Conservation (phyloP, 176 grass and related monocot species). For the Eremochloa ophiuroides region DNA sequence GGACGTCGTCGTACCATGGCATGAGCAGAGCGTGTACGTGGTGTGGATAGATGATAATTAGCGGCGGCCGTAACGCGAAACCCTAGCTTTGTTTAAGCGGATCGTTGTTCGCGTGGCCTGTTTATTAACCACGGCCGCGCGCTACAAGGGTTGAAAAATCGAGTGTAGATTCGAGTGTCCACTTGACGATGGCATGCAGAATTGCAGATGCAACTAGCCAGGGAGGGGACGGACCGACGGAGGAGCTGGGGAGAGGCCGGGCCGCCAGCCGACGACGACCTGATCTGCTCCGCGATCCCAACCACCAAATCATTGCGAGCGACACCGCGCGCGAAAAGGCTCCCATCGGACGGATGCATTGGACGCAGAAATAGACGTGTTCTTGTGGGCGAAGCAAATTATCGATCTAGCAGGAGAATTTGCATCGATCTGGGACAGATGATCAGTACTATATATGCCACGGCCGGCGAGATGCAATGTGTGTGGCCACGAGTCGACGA, state of each 20-base stretch:
- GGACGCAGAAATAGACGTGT: no score
- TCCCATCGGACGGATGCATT: no score
- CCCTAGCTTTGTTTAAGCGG: slow-evolving; percentile 16
- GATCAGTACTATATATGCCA: no score
- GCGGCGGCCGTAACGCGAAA: background rate
- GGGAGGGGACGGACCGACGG: no score
- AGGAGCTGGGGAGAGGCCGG: no score
- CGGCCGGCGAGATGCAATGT: no score
- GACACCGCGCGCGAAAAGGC: no score
- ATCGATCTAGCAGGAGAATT: slow-evolving; percentile 13
- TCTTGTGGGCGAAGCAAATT: background rate
- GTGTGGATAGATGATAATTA: background rate
- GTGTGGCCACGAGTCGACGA: no score
- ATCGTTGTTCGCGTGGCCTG: slow-evolving; percentile 26
- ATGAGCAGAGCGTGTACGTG: slow-evolving; percentile 37
- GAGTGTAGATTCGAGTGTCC: slow-evolving; percentile 32
- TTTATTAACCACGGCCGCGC: slow-evolving; percentile 18
- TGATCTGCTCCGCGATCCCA: slow-evolving; percentile 30
- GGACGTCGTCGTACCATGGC: background rate
- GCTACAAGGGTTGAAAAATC: slow-evolving; percentile 17
- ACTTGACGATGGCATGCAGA: background rate
- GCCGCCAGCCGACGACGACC: background rate
- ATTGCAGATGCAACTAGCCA: no score
- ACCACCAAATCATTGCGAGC: slow-evolving; percentile 37
- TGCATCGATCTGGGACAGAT: no score